Evolutionary conservation across 75 land plant species (phyloP), one percentile per base, ranked within the genome.

Genomic region (Adiantum capillusveneris): DNA sequence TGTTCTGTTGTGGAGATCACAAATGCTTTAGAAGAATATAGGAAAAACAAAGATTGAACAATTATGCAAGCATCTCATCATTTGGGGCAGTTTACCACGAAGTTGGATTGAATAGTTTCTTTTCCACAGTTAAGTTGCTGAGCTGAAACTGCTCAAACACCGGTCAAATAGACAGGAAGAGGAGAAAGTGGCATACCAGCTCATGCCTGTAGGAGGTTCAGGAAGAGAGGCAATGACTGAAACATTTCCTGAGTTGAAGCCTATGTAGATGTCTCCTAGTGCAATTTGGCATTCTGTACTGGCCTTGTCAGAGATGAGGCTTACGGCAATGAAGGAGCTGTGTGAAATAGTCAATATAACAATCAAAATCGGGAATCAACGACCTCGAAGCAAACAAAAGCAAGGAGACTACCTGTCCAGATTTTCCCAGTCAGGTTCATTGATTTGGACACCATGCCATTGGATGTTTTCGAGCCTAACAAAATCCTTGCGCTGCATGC

Each of bases 301-400:
- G 16, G 41, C 21, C 65, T 28, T 29, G 11, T 61, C 25, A 19
- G 59, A 41, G 31, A 53, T 65, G 31, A 71, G 53, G 36, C 60
- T 71, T 29, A 71, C 68, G 30, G 73, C 73, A 57, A 71, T 59
- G 48, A 71, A 53, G 29, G 41, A 26, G 29, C 73, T 71, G 68
- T 67, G 21, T 12, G 16, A 22, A 48, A 12, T 13, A 25, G 21
- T n/a, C n/a, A 37, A 5, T 20, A 52, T 29, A n/a, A 16, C 48
- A 37, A 29, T 20, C 0, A 20, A 17, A 31, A 21, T 3, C 25
- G 37, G 34, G 46, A 24, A 68, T 16, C n/a, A 41, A 9, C 58
- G n/a, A n/a, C 58, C 17, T 22, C 14, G 39, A 56, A 34, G 9
- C 48, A 20, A 57, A 26, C 17, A 57, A 7, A 56, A 0, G 22